Base-by-base conservation (phyloP, 2,329 filamentous ascomycete genomes). In the Tolypocladium tundrense region DNA sequence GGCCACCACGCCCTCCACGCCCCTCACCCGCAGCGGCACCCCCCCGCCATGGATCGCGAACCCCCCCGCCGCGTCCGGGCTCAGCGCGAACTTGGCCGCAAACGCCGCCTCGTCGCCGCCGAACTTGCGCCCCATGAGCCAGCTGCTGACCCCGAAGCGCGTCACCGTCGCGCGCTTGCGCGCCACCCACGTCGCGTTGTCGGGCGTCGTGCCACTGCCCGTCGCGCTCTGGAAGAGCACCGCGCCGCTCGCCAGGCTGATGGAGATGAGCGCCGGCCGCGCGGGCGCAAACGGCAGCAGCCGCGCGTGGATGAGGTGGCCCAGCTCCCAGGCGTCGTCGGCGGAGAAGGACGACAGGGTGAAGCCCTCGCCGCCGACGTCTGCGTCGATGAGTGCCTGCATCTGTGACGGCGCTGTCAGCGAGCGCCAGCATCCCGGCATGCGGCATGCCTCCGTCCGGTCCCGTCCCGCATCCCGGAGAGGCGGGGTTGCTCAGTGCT, bases 31-130 rank as follows among this genome's bases (percentile, higher is more conserved):
- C 39, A 93, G 80, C 0, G 90, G 90, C 61, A 90, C 84, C 0
- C 79, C 90, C 27, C 90, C 90, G 0, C 90, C 90, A 70, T 92
- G 88, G 61, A 91, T 88, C 1, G 88, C 88, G 75, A 88, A 93
- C 39, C 82, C 76, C 57, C 79, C 77, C 2, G 79, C 80, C 19
- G 77, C 76, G 54, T 79, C 79, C 45, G 75, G 72, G 7, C 81
- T 79, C 66, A 92, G 74, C 40, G 79, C 84, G 67, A 82, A 88
- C 68, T 88, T 87, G 39, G 78, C 77, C 45, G 79, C 78, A 70
- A 93, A 91, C 3, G 73, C 75, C 31, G 68, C 75, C 73, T 91
- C 86, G 61, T 91, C 80, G 13, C 83, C 82, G 1, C 66, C 68
- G 62, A 85, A 85, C 74, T 89, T 89, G 70, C 84, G 82, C 61